phyloP scores from a whole-genome alignment of 352 stramenopile genomes.

The Phytophthora megakarya region DNA sequence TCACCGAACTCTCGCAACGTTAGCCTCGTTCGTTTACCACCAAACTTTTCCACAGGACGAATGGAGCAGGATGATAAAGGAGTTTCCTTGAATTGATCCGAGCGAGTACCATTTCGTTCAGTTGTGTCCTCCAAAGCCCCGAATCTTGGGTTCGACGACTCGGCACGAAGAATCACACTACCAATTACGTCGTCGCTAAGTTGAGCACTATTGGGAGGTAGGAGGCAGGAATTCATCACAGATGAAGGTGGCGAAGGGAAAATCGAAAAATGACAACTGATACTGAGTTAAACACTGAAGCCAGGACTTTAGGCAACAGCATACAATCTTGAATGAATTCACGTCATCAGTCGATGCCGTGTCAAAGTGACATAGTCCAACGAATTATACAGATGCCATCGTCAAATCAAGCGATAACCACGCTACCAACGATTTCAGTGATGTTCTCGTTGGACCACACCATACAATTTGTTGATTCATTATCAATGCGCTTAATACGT shows the following conservation, averaged over 20 bases:
- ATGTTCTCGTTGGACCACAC: background rate
- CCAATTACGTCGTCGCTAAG: conserved; percentile 6
- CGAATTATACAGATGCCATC: background rate
- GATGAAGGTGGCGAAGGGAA: background rate
- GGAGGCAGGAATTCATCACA: conserved; percentile 7
- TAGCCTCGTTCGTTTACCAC: background rate
- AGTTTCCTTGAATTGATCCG: background rate
- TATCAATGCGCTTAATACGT: too few relatives aligned
- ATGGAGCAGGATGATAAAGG: background rate
- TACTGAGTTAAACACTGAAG: background rate
- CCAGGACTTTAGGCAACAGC: too few relatives aligned
- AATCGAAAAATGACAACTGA: background rate
- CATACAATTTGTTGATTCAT: background rate
- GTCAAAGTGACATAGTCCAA: background rate
- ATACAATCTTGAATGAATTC: background rate
- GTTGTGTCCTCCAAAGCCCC: background rate
- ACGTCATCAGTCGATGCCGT: background rate
- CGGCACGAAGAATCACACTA: background rate
- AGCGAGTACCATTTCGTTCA: background rate
- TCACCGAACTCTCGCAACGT: background rate
- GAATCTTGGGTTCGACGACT: background rate
- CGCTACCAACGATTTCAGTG: background rate
- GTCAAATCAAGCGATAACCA: background rate
- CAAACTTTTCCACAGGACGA: background rate
- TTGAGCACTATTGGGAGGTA: background rate